Conservation (phyloP, 2,329 filamentous ascomycete genomes). For the Microascus cirrosus region DNA sequence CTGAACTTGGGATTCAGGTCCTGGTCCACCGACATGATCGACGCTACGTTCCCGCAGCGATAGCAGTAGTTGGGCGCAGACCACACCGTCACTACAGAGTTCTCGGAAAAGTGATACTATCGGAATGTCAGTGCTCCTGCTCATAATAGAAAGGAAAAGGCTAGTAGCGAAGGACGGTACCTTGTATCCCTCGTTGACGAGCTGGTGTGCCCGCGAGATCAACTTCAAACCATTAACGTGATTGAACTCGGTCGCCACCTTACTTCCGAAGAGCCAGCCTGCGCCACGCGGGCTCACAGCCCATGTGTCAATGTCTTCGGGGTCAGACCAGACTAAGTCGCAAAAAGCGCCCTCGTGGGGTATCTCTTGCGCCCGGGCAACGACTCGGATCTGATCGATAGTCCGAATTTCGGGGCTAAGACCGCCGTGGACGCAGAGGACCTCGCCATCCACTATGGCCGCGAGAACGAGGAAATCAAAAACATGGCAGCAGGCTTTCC, state of each 20-base stretch:
- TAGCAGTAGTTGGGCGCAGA: conserved; percentile 95
- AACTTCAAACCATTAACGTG: conserved; percentile 94
- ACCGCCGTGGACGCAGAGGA: conserved; percentile 95
- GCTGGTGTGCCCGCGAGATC: conserved; percentile 92
- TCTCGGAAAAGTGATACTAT: conserved; percentile 85
- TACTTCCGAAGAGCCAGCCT: conserved; percentile 96
- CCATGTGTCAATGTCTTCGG: conserved; percentile 95
- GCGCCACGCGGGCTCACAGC: conserved; percentile 87
- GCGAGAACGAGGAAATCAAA: conserved; percentile 96
- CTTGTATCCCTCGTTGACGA: conserved; percentile 98
- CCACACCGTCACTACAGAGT: conserved; percentile 96
- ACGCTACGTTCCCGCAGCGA: conserved; percentile 90
- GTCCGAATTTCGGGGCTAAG: conserved; percentile 86
- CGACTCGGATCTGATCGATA: conserved; percentile 98
- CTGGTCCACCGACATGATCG: conserved; percentile 84
- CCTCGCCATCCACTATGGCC: conserved; percentile 95
- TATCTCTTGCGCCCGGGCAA: conserved; percentile 94
- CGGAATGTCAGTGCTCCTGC: conserved; percentile 12
- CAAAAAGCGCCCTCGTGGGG: conserved; percentile 98
- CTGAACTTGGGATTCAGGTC: conserved; percentile 85
- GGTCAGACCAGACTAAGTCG: conserved; percentile 95
- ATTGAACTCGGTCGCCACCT: conserved; percentile 95
- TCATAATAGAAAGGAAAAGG: background rate
- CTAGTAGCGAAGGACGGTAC: conserved; percentile 28
- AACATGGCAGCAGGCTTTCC: conserved; percentile 99